Base-by-base conservation (phyloP, 2,329 filamentous ascomycete genomes). In the Cercospora sesami region DNA sequence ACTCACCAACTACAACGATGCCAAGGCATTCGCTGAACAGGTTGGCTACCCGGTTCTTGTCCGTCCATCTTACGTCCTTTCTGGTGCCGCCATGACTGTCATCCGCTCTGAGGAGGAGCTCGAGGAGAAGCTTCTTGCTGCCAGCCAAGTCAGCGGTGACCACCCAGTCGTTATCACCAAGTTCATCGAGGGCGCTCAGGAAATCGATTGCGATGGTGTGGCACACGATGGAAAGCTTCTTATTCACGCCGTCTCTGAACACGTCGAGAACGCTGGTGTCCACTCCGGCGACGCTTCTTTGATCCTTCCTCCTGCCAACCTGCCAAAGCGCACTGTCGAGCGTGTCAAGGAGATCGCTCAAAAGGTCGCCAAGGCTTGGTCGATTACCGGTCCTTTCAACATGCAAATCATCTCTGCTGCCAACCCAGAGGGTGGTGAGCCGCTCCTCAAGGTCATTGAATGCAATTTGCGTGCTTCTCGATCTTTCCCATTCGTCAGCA, bases 361-460 rank as follows among this genome's bases (percentile, higher is more conserved):
- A 81, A 98, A 97, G 87, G 94, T 99, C 63, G 95, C 95, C 73
- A 91, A 95, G 82, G 95, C 95, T 59, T 97, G 94, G 93, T 93
- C 87, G 78, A 98, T 98, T 80, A 98, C 93, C 21, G 95, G 95
- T 65, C 95, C 95, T 68, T 99, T 98, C 89, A 99, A 99, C 87
- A 98, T 99, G 94, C 95, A 99, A 80, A 96, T 99, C 82, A 98
- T 99, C 87, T 96, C 96, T 84, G 93, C 91, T 39, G 86, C 92
- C 12, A 85, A 91, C 76, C 88, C 90, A 33, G 89, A 92, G 68
- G 91, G 91, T 67, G 90, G 90, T 65, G 87, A 91, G 78, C 87
- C 90, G 77, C 85, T 87, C 30, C 87, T 98, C 73, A 97, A 97
- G 86, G 94, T 98, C 77, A 98, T 98, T 71, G 94, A 98, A 83